A percentile compares a stretch with the other conserved stretches of the same genome.
Evolutionary conservation across 305 asterid genomes (phyloP).

Genomic region (Fraxinus greggii): DNA sequence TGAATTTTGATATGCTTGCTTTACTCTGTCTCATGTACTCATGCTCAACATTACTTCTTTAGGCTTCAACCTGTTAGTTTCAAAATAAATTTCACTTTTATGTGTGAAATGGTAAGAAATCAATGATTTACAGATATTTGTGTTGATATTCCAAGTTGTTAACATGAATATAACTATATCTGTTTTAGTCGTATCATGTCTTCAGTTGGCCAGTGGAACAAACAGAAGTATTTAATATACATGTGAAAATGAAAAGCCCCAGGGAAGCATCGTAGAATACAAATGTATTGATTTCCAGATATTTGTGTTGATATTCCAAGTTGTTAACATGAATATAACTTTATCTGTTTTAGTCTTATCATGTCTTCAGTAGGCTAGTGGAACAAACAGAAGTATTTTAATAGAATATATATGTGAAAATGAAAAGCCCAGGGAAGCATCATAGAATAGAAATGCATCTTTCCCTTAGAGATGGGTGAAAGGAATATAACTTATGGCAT

Average conservation of each 20-base stretch:
- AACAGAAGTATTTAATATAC: conserved; percentile 15
- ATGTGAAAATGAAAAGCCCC: not conserved
- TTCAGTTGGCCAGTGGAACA: conserved; percentile 22
- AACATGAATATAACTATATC: not conserved
- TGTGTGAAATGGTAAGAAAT: not conserved
- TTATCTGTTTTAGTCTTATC: not conserved
- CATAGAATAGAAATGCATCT: conserved; percentile 5
- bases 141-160: conserved; percentile 12
- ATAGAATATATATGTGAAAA: conserved; percentile 2
- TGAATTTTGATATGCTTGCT: not conserved
- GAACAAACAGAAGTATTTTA: conserved; percentile 15
- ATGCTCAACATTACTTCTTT: not conserved
- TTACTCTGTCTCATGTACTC: not conserved
- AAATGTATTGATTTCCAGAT: not conserved
- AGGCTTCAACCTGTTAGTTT: not conserved
- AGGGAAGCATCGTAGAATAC: conserved; percentile 2
- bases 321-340: not conserved
- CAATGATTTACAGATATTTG: not conserved
- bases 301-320: conserved; percentile 9
- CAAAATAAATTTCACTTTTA: not conserved
- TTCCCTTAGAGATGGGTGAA: conserved; percentile 11
- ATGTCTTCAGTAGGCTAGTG: conserved; percentile 23
- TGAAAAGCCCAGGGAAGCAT: not conserved
- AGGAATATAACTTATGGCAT: conserved; percentile 1
- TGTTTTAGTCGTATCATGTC: not conserved